phyloP scores from a whole-genome alignment of 2,329 filamentous ascomycete genomes.

The Talaromyces sp. region DNA sequence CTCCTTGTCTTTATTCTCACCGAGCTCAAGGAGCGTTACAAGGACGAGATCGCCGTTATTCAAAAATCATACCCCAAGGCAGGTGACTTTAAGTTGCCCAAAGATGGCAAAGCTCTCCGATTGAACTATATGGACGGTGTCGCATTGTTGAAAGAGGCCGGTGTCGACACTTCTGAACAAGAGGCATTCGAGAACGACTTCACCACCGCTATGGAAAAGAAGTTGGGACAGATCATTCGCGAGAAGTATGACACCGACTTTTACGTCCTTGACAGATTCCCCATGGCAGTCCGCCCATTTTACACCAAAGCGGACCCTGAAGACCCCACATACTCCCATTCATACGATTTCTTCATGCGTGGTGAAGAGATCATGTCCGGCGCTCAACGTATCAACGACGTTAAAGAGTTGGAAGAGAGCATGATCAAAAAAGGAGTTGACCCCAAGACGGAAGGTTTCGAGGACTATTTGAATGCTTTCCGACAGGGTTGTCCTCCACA shows the following conservation, averaged over 20 bases:
- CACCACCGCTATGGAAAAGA: conserved; percentile 53
- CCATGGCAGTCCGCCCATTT: conserved; percentile 80
- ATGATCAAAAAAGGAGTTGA: conserved; percentile 60
- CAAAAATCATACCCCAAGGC: conserved; percentile 50
- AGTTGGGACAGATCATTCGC: conserved; percentile 79
- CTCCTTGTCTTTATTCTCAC: conserved; percentile 49
- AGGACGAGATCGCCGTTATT: conserved; percentile 44
- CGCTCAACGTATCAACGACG: conserved; percentile 63
- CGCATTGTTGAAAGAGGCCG: conserved; percentile 47
- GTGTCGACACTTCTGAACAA: conserved; percentile 49
- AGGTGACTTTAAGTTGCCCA: conserved; percentile 49
- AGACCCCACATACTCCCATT: conserved; percentile 64
- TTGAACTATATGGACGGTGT: conserved; percentile 51
- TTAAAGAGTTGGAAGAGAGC: conserved; percentile 54
- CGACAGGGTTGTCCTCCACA: conserved; percentile 62
- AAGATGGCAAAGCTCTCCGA: conserved; percentile 48
- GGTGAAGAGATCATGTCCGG: conserved; percentile 67
- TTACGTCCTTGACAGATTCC: conserved; percentile 96
- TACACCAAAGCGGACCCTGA: conserved; percentile 79
- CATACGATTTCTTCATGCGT: conserved; percentile 69
- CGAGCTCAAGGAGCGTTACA: conserved; percentile 44
- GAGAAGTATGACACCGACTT: conserved; percentile 93
- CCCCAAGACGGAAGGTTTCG: conserved; percentile 56
- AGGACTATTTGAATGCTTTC: conserved; percentile 63
- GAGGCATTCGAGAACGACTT: conserved; percentile 48